phyloP scores from a whole-genome alignment of 148 eudicot genomes.

The Simmondsia chinensis region DNA sequence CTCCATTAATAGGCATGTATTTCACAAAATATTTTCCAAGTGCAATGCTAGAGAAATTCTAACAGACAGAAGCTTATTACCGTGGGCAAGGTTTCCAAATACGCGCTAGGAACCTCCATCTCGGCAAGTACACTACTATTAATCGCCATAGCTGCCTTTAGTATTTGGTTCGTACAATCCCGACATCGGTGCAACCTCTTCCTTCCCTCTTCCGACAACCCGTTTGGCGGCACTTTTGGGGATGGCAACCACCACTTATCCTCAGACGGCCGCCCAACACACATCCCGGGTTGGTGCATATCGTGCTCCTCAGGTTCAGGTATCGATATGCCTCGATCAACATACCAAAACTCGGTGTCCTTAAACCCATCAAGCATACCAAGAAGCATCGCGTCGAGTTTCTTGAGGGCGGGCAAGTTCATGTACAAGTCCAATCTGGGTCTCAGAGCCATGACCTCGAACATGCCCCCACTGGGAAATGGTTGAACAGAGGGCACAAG shows the following conservation, averaged over 20 bases:
- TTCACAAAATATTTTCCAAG: not conserved
- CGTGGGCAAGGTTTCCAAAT: slow-evolving; percentile 87
- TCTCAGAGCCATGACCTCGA: slow-evolving; percentile 80
- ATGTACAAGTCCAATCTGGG: slow-evolving; percentile 78
- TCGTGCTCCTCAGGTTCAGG: slow-evolving; percentile 41
- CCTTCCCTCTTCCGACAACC: slow-evolving; percentile 73
- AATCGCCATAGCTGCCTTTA: slow-evolving; percentile 96
- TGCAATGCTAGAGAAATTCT: not conserved
- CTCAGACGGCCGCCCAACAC: slow-evolving; percentile 71
- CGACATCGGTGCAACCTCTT: slow-evolving; percentile 80
- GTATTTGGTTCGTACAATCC: slow-evolving; percentile 88
- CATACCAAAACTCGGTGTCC: slow-evolving; percentile 79
- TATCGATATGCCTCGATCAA: slow-evolving; percentile 41
- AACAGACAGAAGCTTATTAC: slow-evolving; percentile 20
- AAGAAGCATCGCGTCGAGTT: slow-evolving; percentile 75
- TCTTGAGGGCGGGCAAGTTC: slow-evolving; percentile 88
- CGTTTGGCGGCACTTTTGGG: slow-evolving; percentile 72
- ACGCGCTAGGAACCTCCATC: slow-evolving; percentile 87
- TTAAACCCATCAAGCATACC: slow-evolving; percentile 81
- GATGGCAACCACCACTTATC: slow-evolving; percentile 99
- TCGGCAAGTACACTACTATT: slow-evolving; percentile 82
- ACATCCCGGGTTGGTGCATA: slow-evolving; percentile 5
- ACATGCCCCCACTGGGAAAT: slow-evolving; percentile 73
- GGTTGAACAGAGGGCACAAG: slow-evolving; percentile 78
- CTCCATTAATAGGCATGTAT: no score